A percentile compares a stretch with the other conserved stretches of the same genome.
phyloP scores from a whole-genome alignment of 176 grass and related monocot species.

The Pharus latifolius region DNA sequence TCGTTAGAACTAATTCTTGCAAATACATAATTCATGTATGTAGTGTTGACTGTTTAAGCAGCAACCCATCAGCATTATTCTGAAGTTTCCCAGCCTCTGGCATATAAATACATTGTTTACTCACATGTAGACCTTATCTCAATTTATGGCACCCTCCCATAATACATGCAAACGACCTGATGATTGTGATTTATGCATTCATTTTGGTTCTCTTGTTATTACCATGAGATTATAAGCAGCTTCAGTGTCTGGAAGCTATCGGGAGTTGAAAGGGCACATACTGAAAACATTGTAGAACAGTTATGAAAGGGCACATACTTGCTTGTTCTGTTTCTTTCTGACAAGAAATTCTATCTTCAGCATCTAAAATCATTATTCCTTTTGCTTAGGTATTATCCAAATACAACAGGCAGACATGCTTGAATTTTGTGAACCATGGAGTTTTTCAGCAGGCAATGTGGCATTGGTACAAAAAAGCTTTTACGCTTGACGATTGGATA shows the following conservation, averaged over 20 bases:
- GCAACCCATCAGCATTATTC: background rate
- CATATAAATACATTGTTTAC: background rate
- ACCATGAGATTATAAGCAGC: background rate
- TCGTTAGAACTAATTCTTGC: background rate
- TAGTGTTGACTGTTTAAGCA: background rate
- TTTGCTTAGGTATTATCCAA: conserved; percentile 63
- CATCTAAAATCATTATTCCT: conserved; percentile 1
- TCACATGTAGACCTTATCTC: background rate
- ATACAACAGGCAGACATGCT: conserved; percentile 71
- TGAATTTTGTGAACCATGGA: conserved; percentile 69
- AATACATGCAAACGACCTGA: background rate
- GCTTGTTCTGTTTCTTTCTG: conserved; percentile 15
- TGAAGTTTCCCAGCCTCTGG: background rate
- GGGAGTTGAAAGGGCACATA: background rate
- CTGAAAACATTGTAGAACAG: background rate
- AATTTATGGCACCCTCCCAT: background rate
- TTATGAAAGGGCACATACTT: background rate
- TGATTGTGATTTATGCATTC: background rate
- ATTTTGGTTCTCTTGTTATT: background rate
- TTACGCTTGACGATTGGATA: conserved; percentile 73
- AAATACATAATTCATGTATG: too few species aligned
- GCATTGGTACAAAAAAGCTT: conserved; percentile 58
- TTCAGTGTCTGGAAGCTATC: background rate
- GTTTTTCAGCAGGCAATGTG: conserved; percentile 76
- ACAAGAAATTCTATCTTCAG: background rate